Evolutionary conservation across 306 rosid species (phyloP).

Genomic region (Prunus salicina): DNA sequence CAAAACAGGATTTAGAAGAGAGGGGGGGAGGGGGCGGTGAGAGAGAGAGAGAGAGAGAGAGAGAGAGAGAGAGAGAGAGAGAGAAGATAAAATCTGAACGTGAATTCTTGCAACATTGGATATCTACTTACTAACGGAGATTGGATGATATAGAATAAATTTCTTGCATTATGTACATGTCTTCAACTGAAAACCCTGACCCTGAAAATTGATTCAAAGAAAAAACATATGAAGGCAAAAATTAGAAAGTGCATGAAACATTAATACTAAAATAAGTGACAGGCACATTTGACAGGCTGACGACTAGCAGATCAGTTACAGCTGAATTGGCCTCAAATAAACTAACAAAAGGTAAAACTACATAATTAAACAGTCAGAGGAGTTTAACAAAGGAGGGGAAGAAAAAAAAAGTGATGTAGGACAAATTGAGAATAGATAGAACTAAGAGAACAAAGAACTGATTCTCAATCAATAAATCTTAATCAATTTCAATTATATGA

Average conservation of each 20-base stretch:
- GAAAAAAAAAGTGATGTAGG: neutral
- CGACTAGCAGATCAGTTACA: neutral
- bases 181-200: constrained; percentile 3
- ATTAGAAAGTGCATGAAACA: neutral
- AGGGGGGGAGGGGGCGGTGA: neutral
- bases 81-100: neutral
- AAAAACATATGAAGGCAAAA: neutral
- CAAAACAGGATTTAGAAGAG: neutral
- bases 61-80: neutral
- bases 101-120: neutral
- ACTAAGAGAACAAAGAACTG: neutral
- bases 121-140: neutral
- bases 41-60: neutral
- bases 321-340: neutral
- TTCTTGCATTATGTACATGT: constrained; percentile 4
- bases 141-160: neutral
- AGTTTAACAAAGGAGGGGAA: neutral
- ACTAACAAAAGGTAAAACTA: neutral
- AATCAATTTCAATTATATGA: neutral
- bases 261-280: neutral
- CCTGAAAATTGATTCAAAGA: neutral
- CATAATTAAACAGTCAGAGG: neutral
- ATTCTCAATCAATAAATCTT: neutral
- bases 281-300: neutral
- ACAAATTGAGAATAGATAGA: neutral